Base-by-base conservation (phyloP, 1,284 basidiomycete genomes). In the Malassezia brasiliensis region DNA sequence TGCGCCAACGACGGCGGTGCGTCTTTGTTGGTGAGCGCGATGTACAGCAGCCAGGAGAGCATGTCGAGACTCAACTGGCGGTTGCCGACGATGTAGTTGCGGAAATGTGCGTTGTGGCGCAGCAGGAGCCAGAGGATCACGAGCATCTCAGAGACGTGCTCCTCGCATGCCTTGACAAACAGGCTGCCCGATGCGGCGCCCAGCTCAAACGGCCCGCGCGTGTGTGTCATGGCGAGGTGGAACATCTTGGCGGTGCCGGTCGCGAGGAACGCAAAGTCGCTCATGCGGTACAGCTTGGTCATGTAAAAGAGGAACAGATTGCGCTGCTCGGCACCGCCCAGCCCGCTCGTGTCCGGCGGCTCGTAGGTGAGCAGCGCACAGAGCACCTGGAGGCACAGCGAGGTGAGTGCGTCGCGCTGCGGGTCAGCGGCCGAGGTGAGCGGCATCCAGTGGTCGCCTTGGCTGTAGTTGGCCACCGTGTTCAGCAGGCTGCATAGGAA, bases 1-100 rank as follows among this genome's bases (percentile, higher is more conserved):
- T 96, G 77, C 0, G 90, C 91, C 66, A 94, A 86, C 78, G 91
- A 85, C 53, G 91, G 88, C 85, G 67, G 14, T 46, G 59, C 37
- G 51, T 44, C 39, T 59, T 49, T 61, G 32, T 72, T 60, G 9
- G 58, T 51, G 3, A 73, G 56, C 4, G 66, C 47, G 34, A 70
- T 64, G 49, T 48, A 56, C 31, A 67, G 62, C 38, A 65, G 52
- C 25, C 56, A 52, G 10, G 46, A 20, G 28, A 69, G 17, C 40
- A 62, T 56, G 41, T 61, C 50, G 3, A 62, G 61, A 11, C 63
- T 52, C 8, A 61, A 50, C 22, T 53, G 49, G 1, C 50, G 44
- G 48, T 69, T 68, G 22, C 64, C 61, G 15, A 67, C 55, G 8
- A 73, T 53, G 39, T 54, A 67, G 10, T 48, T 9, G 14, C 67